Conservation (phyloP, 2,329 filamentous ascomycete genomes). For the Dothistroma septosporum region DNA sequence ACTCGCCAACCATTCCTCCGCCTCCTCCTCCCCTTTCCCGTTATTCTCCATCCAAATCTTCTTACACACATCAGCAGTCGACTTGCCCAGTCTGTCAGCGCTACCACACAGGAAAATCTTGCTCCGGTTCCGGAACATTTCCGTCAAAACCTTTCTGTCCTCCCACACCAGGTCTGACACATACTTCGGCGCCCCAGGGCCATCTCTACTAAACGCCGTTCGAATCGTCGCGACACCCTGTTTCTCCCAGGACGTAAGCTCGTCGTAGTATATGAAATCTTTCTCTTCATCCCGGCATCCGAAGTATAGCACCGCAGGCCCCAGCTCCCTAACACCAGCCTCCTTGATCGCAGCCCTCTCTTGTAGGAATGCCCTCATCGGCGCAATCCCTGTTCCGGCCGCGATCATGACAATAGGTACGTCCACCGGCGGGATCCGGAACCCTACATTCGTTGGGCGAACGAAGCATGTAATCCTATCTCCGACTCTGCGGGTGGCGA, state of each 20-base stretch:
- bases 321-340: conserved; percentile 27
- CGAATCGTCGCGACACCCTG: conserved; percentile 13
- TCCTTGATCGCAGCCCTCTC: conserved; percentile 38
- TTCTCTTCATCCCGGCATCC: conserved; percentile 13
- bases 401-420: conserved; percentile 52
- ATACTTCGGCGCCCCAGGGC: conserved; percentile 42
- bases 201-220: conserved; percentile 33
- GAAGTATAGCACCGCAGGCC: conserved; percentile 33
- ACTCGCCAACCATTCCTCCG: conserved; percentile 43
- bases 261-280: conserved; percentile 34
- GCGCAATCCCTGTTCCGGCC: conserved; percentile 50
- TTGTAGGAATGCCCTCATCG: conserved; percentile 43
- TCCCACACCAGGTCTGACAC: conserved; percentile 50
- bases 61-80: conserved; percentile 39
- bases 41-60: conserved; percentile 42
- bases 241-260: conserved; percentile 17
- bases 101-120: conserved; percentile 61
- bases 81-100: conserved; percentile 37
- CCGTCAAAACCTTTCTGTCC: conserved; percentile 43
- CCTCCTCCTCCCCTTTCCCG: conserved; percentile 32
- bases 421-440: conserved; percentile 39
- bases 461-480: conserved; percentile 39
- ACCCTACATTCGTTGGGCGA: conserved; percentile 36
- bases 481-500: conserved; percentile 35
- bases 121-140: conserved; percentile 47